Evolutionary conservation across 2,329 filamentous ascomycete genomes (phyloP), one percentile per base, ranked within the genome.

Genomic region (Fusarium sp.): DNA sequence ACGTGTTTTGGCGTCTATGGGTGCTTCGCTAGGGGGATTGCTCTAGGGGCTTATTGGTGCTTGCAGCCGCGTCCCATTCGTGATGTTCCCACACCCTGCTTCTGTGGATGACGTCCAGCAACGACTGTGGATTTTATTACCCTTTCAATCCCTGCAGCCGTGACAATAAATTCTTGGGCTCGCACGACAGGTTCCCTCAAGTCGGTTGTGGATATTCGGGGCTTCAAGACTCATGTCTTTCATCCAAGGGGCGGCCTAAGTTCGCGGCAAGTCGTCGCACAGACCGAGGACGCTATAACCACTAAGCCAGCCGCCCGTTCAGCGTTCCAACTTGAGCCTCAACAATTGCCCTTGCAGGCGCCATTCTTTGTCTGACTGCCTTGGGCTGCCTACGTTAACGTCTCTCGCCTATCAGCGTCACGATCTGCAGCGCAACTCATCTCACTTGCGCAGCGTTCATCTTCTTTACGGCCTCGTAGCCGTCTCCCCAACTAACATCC

Each of bases 401-500:
- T 29, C 4, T 29, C 24, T 52, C 47, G 47, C 40, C 24, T 57
- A 37, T 38, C 54, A 35, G 35, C 47, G 20, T 37, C 24, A 61
- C 45, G 40, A 18, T 29, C 37, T 34, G 62, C 42, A 50, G 57
- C 20, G 10, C 11, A 54, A 3, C 47, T 54, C 14, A 27, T 31
- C 27, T 31, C 27, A 14, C 18, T 54, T 57, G 42, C 29, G 29
- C 22, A 45, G 22, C 35, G 16, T 24, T 29, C 29, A 16, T 42
- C 42, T 34, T 11, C n/a, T 40, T 31, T 22, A 58, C 63, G 80
- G 71, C 80, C 80, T 82, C 80, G 80, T 81, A 81, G 80, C 80
- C 78, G 69, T 61, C 69, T 71, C 50, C 60, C 62, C 29, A 63
- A 37, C 52, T 31, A 45, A 73, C 73, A 71, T 74, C 72, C 62